Percentiles rank a stretch among this genome's conserved stretches.
These are phyloP conservation scores for Collybiopsis confluens DNA, from an alignment of 768 basidiomycete species.

Conservation along the genomic window DNA sequence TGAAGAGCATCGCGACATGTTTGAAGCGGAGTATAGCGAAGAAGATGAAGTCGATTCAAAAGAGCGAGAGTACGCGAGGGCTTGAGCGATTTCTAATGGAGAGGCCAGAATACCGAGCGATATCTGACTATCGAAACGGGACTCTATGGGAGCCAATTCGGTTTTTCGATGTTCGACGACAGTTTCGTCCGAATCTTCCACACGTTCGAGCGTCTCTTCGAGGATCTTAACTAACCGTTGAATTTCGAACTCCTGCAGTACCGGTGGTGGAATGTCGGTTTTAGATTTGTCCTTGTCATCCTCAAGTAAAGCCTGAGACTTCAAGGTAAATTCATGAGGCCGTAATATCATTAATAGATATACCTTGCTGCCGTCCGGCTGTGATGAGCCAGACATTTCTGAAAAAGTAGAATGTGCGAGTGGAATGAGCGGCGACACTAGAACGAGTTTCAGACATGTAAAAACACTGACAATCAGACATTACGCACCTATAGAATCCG, in stretches of 20 bases:
- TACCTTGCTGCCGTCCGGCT: no score
- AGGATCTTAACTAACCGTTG: background rate
- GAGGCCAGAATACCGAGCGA: background rate
- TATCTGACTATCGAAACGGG: background rate
- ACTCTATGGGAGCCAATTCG: background rate
- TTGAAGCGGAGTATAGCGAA: background rate
- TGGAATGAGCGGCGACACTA: background rate
- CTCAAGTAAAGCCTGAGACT: background rate
- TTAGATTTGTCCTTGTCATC: background rate
- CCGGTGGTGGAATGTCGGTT: no score
- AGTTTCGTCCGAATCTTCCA: background rate
- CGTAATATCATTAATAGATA: no score
- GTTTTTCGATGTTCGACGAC: background rate
- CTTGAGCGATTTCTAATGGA: background rate
- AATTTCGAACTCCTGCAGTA: background rate
- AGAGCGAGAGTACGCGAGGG: background rate
- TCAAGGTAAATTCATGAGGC: no score
- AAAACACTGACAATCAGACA: background rate
- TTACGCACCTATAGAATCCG: background rate
- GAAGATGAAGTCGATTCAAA: background rate
- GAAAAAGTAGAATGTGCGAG: no score
- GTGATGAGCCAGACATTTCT: no score
- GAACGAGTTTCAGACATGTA: background rate
- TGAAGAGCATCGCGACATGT: background rate
- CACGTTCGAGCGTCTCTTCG: background rate